Conservation (phyloP, 1,139 yeast species). For the Pneumocystis wakefieldiae region DNA sequence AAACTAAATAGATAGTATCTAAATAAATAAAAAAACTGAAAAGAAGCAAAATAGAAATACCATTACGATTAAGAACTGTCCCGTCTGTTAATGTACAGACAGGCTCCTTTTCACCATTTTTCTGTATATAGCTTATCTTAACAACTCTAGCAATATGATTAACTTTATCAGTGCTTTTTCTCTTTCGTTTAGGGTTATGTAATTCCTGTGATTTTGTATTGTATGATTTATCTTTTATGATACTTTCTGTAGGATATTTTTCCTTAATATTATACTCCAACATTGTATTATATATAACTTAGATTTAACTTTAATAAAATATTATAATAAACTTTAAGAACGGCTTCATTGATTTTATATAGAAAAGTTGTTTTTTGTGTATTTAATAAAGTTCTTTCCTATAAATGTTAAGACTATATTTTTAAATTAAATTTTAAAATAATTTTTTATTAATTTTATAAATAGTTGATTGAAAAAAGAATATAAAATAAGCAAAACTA, state of each 20-base stretch:
- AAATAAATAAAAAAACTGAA: neutral
- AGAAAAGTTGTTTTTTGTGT: too few relatives aligned
- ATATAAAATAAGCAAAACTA: too few relatives aligned
- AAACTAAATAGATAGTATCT: conserved; percentile 69
- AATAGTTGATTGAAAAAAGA: too few relatives aligned
- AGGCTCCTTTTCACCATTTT: neutral
- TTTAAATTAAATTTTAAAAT: too few relatives aligned
- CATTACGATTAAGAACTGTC: neutral
- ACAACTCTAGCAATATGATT: neutral
- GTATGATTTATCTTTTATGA: neutral
- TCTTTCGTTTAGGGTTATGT: neutral
- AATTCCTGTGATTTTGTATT: neutral
- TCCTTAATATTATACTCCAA: neutral
- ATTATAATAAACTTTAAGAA: neutral
- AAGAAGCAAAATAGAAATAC: neutral
- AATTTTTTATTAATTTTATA: too few relatives aligned
- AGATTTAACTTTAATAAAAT: neutral
- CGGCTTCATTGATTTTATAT: too few relatives aligned
- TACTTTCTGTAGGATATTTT: neutral
- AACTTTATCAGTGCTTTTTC: neutral
- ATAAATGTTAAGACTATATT: too few relatives aligned
- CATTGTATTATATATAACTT: neutral
- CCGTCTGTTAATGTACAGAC: neutral
- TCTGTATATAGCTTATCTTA: neutral
- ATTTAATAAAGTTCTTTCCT: too few relatives aligned